Base-by-base conservation (phyloP, 805 yeast genomes). In the Ogataea pini region DNA sequence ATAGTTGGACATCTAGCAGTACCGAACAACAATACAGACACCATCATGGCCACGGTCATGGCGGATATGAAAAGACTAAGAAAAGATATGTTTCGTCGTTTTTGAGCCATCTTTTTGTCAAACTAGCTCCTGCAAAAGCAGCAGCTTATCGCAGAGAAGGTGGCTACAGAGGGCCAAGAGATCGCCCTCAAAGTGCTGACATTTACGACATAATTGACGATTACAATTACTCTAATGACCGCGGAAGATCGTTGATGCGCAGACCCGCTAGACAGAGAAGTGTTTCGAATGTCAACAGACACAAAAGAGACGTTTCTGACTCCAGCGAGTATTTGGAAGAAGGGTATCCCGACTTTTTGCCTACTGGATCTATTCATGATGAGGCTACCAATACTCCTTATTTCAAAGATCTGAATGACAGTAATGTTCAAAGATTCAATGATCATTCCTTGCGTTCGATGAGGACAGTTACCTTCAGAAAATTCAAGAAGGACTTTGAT, bases 121-220 rank as follows among this genome's bases (percentile, higher is more conserved):
- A 46, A 42, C 42, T 49, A 16, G 42, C 40, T 17, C 44, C 27
- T 37, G 33, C 20, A 32, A 44, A 25, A 42, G 39, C 39, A 2
- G 24, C 36, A 4, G 32, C 25, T n/a, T 6, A 22, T 8, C 25
- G 25, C 37, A 34, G 37, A 19, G 24, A 19, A 3, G 37, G 37
- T 5, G 24, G 41, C 18, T 4, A 43, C 27, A 32, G 36, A 24
- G 24, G 46, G 17, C 32, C 37, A 17, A 18, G 24, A 34, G 24
- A 14, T 12, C n/a, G 24, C n/a, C 37, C 36, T 34, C 51, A 41
- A 19, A 55, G 54, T 38, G 49, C 56, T 2, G 58, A 55, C 47
- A 44, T 55, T 12, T 55, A 55, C 28, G 58, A 55, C 37, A 55
- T 55, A 17, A 50, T 55, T 24, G 58, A 55, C 48, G 56, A 51